Percentiles rank a stretch among this genome's conserved stretches.
Evolutionary conservation across 331 rosid species (phyloP).

Genomic region (Quercus lobata): DNA sequence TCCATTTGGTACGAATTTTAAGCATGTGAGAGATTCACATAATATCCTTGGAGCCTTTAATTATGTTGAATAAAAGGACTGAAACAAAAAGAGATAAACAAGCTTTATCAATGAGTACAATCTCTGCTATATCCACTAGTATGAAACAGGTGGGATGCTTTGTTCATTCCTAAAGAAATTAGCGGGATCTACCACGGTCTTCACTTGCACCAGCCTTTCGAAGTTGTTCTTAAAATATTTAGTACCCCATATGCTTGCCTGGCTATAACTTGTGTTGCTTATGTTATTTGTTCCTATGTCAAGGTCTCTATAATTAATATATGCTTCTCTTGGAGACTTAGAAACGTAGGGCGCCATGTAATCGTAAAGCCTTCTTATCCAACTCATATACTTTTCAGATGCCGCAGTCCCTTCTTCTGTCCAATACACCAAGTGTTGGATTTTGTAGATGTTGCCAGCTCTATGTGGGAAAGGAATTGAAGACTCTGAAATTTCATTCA

Average conservation of each 20-base stretch:
- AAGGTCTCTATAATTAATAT: slow-evolving; percentile 42
- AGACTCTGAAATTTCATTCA: slow-evolving; percentile 34
- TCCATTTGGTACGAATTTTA: no score
- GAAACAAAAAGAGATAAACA: no score
- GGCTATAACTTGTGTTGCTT: slow-evolving; percentile 22
- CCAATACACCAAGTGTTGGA: slow-evolving; percentile 33
- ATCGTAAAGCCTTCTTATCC: slow-evolving; percentile 40
- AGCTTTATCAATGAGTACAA: neutral
- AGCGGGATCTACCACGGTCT: slow-evolving; percentile 32
- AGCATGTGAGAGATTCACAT: no score
- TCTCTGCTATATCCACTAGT: neutral
- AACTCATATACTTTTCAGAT: slow-evolving; percentile 26
- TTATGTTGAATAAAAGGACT: no score
- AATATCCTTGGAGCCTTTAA: no score
- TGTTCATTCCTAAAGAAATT: slow-evolving; percentile 40
- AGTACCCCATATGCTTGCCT: slow-evolving; percentile 37
- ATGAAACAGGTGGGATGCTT: slow-evolving; percentile 24
- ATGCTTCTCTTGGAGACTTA: slow-evolving; percentile 41
- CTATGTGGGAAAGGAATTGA: slow-evolving; percentile 50
- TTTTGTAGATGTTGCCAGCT: slow-evolving; percentile 31
- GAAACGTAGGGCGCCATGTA: slow-evolving; percentile 40
- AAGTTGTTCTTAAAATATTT: slow-evolving; percentile 42
- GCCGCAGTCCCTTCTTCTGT: slow-evolving; percentile 17
- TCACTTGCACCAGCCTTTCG: slow-evolving; percentile 22
- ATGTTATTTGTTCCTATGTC: slow-evolving; percentile 33